Evolutionary conservation across 352 stramenopile species (phyloP).

Genomic region (Vaucheria bursata): DNA sequence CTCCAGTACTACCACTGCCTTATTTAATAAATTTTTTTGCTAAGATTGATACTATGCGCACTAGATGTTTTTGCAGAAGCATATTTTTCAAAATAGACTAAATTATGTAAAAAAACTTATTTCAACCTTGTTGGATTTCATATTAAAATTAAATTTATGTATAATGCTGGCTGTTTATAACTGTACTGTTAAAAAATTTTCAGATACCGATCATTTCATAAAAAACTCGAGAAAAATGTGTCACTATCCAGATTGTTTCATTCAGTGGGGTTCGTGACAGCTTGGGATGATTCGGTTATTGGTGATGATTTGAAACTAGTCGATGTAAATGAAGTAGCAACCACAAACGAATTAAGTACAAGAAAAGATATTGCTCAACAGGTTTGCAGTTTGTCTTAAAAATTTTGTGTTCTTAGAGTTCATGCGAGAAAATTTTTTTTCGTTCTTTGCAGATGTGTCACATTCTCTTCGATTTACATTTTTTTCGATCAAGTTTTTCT

Average conservation of each 20-base stretch:
- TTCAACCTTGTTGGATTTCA: too few species aligned
- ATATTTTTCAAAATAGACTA: too few species aligned
- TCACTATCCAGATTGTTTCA: neutral
- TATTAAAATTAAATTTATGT: too few species aligned
- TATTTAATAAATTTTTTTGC: too few species aligned
- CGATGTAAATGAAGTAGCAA: neutral
- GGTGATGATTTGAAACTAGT: neutral
- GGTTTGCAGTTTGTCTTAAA: neutral
- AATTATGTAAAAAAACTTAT: too few species aligned
- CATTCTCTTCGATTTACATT: neutral
- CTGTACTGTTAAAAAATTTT: too few species aligned
- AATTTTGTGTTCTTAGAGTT: neutral
- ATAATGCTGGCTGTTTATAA: too few species aligned
- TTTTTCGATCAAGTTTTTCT: neutral
- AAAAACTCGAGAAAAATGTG: neutral
- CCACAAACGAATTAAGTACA: neutral
- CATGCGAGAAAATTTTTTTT: neutral
- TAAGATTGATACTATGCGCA: too few species aligned
- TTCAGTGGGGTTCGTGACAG: neutral
- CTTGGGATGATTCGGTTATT: neutral
- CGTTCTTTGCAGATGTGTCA: neutral
- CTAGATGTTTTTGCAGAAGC: too few species aligned
- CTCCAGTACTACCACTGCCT: too few species aligned
- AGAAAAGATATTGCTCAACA: neutral
- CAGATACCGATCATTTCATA: neutral